These are phyloP conservation scores for Zangia roseola DNA, from an alignment of 768 basidiomycete species.

Conservation along the genomic window DNA sequence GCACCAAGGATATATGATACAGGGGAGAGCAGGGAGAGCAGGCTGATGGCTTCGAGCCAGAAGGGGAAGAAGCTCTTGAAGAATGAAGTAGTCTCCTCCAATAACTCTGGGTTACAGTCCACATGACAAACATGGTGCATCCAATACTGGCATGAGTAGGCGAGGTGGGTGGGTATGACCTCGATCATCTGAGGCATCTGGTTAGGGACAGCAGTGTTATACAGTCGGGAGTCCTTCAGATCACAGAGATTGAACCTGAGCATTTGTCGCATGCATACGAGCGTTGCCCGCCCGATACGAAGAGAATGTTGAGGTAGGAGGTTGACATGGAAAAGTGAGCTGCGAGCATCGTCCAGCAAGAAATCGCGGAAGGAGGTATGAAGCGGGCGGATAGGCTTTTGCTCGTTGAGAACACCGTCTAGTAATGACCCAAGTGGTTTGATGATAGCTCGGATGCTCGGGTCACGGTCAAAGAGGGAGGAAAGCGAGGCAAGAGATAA, in stretches of 20 bases:
- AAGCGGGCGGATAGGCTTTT: conserved; percentile 27
- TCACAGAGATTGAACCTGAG: conserved; percentile 42
- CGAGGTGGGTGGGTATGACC: conserved; percentile 29
- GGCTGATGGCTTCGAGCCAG: conserved; percentile 40
- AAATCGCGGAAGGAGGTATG: conserved; percentile 39
- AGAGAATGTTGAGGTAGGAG: conserved; percentile 13
- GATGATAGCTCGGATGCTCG: conserved; percentile 15
- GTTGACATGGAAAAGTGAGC: conserved; percentile 19
- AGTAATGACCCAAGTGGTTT: conserved; percentile 22
- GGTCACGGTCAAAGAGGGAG: conserved; percentile 9
- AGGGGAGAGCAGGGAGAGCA: conserved; percentile 10
- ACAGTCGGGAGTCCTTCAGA: conserved; percentile 33
- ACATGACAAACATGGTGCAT: conserved; percentile 25
- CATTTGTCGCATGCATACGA: conserved; percentile 30
- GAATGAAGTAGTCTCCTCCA: conserved; percentile 18
- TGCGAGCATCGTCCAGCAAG: conserved; percentile 23
- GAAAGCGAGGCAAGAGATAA: conserved; percentile 14
- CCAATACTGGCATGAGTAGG: conserved; percentile 41
- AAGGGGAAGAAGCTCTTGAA: conserved; percentile 29
- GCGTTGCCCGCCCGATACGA: conserved; percentile 24
- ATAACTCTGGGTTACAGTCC: conserved; percentile 13
- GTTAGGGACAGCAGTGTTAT: conserved; percentile 27
- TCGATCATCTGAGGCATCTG: conserved; percentile 14
- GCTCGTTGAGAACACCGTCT: conserved; percentile 13
- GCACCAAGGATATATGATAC: conserved; percentile 7